These are phyloP conservation scores for Aciculosporium take DNA, from an alignment of 2,329 filamentous ascomycete species.

Conservation along the genomic window DNA sequence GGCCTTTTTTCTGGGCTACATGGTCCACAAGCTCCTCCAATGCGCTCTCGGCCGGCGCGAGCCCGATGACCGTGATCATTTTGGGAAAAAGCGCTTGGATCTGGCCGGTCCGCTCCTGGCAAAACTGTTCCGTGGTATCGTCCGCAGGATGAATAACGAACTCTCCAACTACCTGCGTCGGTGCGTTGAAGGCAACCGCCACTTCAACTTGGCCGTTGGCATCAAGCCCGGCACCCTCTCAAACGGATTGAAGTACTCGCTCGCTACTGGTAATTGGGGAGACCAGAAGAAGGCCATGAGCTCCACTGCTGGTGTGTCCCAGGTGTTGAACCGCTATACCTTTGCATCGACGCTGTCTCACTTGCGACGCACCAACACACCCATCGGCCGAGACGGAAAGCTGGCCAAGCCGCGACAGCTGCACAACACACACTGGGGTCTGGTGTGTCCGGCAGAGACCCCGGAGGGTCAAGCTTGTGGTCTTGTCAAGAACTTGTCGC, in stretches of 20 bases:
- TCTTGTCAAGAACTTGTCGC: conserved; percentile 89
- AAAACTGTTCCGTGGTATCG: conserved; percentile 88
- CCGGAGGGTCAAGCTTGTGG: conserved; percentile 97
- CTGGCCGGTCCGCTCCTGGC: conserved; percentile 86
- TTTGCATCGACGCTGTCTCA: conserved; percentile 94
- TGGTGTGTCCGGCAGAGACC: conserved; percentile 94
- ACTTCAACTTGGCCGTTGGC: conserved; percentile 82
- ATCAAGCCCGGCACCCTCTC: conserved; percentile 86
- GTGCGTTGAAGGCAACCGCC: conserved; percentile 75
- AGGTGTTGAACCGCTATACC: conserved; percentile 95
- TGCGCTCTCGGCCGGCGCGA: conserved; percentile 86
- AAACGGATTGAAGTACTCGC: conserved; percentile 88
- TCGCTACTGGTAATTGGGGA: conserved; percentile 97
- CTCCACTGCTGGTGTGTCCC: conserved; percentile 91
- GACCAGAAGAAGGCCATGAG: conserved; percentile 97
- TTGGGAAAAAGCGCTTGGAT: conserved; percentile 96
- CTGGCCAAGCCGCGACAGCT: conserved; percentile 94
- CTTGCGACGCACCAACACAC: conserved; percentile 92
- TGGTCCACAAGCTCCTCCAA: conserved; percentile 92
- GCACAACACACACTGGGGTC: conserved; percentile 96
- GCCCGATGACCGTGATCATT: conserved; percentile 94
- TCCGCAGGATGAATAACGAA: conserved; percentile 81
- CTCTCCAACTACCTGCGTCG: conserved; percentile 82
- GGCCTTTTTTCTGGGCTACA: conserved; percentile 96
- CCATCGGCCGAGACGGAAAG: conserved; percentile 94